Base-by-base conservation (phyloP, 1,284 basidiomycete genomes). In the Leccinum subfulvum region DNA sequence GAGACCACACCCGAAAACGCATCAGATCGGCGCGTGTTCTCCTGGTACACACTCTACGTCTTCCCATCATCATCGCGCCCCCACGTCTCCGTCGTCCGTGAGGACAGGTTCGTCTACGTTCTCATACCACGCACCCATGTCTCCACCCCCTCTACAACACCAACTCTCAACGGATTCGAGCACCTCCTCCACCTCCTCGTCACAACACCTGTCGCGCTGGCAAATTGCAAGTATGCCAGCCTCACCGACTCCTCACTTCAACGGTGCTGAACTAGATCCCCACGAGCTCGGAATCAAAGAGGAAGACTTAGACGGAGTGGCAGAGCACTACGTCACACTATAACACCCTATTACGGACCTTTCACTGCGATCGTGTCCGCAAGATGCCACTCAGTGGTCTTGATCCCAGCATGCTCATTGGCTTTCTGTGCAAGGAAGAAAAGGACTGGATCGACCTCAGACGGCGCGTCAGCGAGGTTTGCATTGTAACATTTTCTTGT, bases 331-430 rank as follows among this genome's bases (percentile, higher is more conserved):
- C 68, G 79, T 81, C 21, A 79, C 79, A 0, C 87, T 94, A 91
- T 73, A 75, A 80, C 0, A 75, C 82, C 11, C 61, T 81, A 7
- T 78, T 98, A 33, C 84, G 84, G 66, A 96, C 28, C 3, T 99
- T 95, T 81, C 97, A 98, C 75, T 95, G 94, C 73, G 95, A 98
- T 28, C 87, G 90, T 21, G 90, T 98, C 52, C 84, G 94, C 72
- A 95, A 96, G 83, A 95, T 98, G 92, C 90, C 91, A 0, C 78
- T 98, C 55, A 86, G 87, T 44, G 89, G 89, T n/a, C 78, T 99
- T 59, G 97, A 98, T 73, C 97, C 97, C 11, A 97, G 94, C 71
- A 98, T 99, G 97, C 80, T 99, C 9, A 82, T 98, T 60, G 96
- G 96, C 16, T 98, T 99, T 75, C 73, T 98, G 67, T 90, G 91